These are phyloP conservation scores for Fusarium heterosporum DNA, from an alignment of 2,329 filamentous ascomycete species.

Conservation along the genomic window DNA sequence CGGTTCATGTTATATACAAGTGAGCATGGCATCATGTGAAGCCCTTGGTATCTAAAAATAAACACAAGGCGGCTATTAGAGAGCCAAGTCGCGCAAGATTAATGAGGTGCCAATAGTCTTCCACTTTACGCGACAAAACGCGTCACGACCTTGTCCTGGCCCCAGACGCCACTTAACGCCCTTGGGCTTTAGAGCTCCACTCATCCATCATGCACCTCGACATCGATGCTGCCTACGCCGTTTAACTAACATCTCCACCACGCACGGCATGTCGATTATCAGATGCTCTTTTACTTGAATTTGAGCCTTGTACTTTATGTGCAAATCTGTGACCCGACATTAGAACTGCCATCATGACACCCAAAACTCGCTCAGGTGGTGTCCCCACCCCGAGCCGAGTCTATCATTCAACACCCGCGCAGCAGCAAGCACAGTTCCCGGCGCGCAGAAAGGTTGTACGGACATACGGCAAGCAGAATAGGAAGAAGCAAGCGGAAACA, in stretches of 20 bases:
- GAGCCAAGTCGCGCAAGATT: background rate
- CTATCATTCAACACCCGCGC: conserved; percentile 54
- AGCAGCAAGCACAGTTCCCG: conserved; percentile 56
- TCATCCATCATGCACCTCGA: conserved; percentile 31
- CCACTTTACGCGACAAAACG: conserved; percentile 45
- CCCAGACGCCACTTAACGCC: conserved; percentile 35
- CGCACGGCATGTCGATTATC: conserved; percentile 19
- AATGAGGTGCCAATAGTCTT: conserved; percentile 1
- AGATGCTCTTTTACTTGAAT: background rate
- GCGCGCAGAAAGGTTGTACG: conserved; percentile 50
- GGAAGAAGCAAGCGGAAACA: conserved; percentile 34
- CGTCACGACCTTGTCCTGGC: conserved; percentile 21
- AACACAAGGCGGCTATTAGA: background rate
- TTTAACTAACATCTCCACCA: conserved; percentile 1
- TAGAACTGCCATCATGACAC: conserved; percentile 48
- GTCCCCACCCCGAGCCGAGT: conserved; percentile 52
- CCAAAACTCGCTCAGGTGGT: conserved; percentile 55
- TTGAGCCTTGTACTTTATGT: background rate
- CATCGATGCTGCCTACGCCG: conserved; percentile 17
- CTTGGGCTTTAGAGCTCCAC: conserved; percentile 33
- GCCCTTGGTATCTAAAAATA: no score
- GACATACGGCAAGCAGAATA: conserved; percentile 51
- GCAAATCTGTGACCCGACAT: background rate
- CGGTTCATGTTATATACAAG: background rate
- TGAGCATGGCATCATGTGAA: background rate